phyloP scores from a whole-genome alignment of 805 yeast genomes.

The Saturnispora besseyi region DNA sequence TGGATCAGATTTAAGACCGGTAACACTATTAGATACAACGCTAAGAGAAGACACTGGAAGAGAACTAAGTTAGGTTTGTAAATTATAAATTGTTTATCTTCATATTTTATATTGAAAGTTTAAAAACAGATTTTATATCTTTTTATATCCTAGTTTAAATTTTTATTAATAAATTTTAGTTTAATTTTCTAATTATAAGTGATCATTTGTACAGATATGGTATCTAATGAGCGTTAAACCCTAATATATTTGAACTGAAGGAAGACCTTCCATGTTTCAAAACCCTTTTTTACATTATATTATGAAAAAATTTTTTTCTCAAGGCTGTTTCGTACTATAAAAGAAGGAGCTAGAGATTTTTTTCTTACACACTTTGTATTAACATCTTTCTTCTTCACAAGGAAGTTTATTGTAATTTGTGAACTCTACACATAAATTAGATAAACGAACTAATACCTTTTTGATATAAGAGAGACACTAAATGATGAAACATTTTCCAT shows the following conservation, averaged over 20 bases:
- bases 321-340: neutral
- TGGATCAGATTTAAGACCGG: conserved; percentile 98
- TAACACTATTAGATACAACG: conserved; percentile 97
- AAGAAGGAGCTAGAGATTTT: neutral
- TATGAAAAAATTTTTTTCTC: too few species aligned
- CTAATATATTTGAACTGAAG: too few species aligned
- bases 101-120: neutral
- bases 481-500: conserved; percentile 28
- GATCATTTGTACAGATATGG: neutral
- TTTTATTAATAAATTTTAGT: conserved; percentile 1
- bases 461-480: neutral
- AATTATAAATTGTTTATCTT: conserved; percentile 23
- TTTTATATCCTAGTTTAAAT: conserved; percentile 1
- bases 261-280: too few species aligned
- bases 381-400: neutral
- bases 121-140: neutral
- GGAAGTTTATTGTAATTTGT: neutral
- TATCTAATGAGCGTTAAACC: neutral
- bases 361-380: neutral
- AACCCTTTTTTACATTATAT: too few species aligned
- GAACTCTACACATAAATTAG: neutral
- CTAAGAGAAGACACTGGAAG: conserved; percentile 99
- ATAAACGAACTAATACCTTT: neutral
- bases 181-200: neutral
- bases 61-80: conserved; percentile 97